A percentile compares a stretch with the other conserved stretches of the same genome.
These are phyloP conservation scores for Trametes versicolor DNA, from an alignment of 1,284 basidiomycete genomes.

Conservation along the genomic window DNA sequence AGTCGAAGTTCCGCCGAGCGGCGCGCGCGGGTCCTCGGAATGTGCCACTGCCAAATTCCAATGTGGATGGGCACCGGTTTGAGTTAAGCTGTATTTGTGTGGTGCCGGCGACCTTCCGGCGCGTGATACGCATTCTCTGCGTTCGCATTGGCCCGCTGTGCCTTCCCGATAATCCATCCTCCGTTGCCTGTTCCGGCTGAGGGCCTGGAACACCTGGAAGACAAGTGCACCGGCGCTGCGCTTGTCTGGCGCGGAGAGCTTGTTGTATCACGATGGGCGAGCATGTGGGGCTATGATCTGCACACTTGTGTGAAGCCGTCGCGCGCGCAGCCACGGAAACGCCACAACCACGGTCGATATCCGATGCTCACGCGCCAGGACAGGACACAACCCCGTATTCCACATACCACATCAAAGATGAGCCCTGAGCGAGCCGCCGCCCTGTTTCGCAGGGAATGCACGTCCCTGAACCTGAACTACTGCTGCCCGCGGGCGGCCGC, in stretches of 20 bases:
- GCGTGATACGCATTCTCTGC: slow-evolving; percentile 11
- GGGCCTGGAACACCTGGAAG: not conserved
- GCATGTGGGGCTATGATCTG: not conserved
- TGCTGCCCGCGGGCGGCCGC: not conserved
- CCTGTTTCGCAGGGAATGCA: slow-evolving; percentile 11
- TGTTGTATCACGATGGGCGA: not conserved
- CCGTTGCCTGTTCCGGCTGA: slow-evolving; percentile 5
- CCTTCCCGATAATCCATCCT: not conserved
- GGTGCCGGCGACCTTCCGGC: not conserved
- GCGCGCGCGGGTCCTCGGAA: not conserved
- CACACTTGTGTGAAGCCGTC: not conserved
- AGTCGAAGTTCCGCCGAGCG: not conserved
- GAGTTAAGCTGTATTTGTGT: slow-evolving; percentile 6
- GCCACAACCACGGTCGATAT: not conserved
- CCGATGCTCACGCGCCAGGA: not conserved
- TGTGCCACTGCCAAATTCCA: not conserved
- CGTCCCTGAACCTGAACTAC: not conserved
- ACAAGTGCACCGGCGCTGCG: too few relatives aligned
- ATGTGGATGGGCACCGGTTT: not conserved
- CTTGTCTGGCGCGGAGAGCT: not conserved
- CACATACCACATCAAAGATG: not conserved
- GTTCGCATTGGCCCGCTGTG: slow-evolving; percentile 4
- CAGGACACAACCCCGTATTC: not conserved
- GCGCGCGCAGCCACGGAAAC: not conserved
- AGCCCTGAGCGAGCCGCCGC: not conserved